phyloP scores from a whole-genome alignment of 345 rosid genomes.

The Xanthoceras sorbifolium region DNA sequence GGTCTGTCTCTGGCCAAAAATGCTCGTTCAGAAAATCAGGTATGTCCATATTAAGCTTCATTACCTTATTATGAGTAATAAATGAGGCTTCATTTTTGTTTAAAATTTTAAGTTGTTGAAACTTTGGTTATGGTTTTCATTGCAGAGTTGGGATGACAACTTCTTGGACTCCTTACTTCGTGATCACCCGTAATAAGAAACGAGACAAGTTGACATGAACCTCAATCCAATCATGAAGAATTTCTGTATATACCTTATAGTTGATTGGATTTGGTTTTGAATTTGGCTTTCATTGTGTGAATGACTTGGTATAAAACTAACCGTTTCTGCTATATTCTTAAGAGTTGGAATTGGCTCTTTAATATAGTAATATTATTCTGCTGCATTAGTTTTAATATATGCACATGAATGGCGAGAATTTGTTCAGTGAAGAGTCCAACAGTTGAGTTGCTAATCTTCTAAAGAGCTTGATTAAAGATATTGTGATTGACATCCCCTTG shows the following conservation, averaged over 20 bases:
- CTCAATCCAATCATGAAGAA: not conserved
- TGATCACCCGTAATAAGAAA: not conserved
- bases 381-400: too few species aligned
- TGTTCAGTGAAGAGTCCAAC: constrained; percentile 25
- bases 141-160: constrained; percentile 29
- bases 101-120: not conserved
- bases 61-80: not conserved
- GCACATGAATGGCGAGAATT: too few species aligned
- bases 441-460: constrained; percentile 37
- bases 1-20: not conserved
- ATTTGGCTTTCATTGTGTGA: too few species aligned
- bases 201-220: not conserved
- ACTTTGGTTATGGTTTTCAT: not conserved
- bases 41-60: not conserved
- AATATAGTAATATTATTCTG: too few species aligned
- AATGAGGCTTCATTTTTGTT: not conserved
- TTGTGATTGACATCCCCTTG: constrained; percentile 44
- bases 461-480: constrained; percentile 52
- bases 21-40: not conserved
- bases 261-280: not conserved
- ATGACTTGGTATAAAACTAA: too few species aligned
- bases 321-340: too few species aligned
- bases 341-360: too few species aligned
- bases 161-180: constrained; percentile 21
- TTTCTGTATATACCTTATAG: not conserved